Evolutionary conservation across 2,329 filamentous ascomycete genomes (phyloP).

Genomic region (Scedosporium dehoogii): DNA sequence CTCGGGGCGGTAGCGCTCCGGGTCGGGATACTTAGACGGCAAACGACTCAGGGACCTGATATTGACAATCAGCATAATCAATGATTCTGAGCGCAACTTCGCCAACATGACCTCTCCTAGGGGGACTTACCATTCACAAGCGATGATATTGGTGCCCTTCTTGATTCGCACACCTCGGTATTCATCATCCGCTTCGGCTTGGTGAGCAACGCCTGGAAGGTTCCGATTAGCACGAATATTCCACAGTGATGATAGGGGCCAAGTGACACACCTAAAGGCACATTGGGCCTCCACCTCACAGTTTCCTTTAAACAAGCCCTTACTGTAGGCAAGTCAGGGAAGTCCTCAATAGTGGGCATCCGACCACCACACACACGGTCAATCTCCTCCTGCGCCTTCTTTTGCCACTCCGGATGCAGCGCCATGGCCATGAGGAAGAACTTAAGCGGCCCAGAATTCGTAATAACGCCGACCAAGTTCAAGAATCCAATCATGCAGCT

Average conservation of each 20-base stretch:
- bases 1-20: conserved; percentile 51
- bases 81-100: too few species aligned
- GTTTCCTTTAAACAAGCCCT: conserved; percentile 49
- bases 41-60: conserved; percentile 47
- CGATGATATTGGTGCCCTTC: conserved; percentile 37
- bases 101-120: background rate
- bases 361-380: conserved; percentile 44
- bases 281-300: conserved; percentile 44
- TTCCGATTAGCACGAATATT: background rate
- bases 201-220: conserved; percentile 32
- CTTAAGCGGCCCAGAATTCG: conserved; percentile 37
- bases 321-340: conserved; percentile 38
- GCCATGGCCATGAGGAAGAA: conserved; percentile 44
- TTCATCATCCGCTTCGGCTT: conserved; percentile 35
- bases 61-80: conserved; percentile 1
- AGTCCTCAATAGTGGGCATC: conserved; percentile 40
- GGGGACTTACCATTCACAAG: conserved; percentile 34
- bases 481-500: conserved; percentile 42
- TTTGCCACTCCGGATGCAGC: conserved; percentile 41
- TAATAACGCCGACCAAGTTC: conserved; percentile 39
- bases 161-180: conserved; percentile 36
- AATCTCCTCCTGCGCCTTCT: conserved; percentile 44
- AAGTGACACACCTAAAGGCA: conserved; percentile 32
- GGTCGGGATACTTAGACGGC: conserved; percentile 48
- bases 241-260: conserved; percentile 2